Conservation (phyloP, 257 asterid species). For the Solanum sejunctum region DNA sequence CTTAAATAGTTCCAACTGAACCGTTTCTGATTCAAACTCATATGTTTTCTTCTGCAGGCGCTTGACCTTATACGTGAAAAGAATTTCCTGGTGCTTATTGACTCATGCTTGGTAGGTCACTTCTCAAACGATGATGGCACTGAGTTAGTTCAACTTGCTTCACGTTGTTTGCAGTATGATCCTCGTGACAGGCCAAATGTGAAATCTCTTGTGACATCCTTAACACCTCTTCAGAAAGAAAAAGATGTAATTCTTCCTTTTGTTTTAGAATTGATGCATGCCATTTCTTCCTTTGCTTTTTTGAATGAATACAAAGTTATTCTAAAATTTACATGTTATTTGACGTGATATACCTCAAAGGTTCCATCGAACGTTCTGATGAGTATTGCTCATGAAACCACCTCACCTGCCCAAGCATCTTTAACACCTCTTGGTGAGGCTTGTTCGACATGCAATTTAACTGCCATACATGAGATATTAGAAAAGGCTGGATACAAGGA, state of each 20-base stretch:
- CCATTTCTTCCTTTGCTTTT: background rate
- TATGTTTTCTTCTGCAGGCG: conserved; percentile 16
- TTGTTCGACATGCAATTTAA: conserved; percentile 27
- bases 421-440: conserved; percentile 40
- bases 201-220: conserved; percentile 23
- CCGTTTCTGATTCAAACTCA: background rate
- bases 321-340: background rate
- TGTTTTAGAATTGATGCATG: background rate
- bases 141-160: conserved; percentile 25
- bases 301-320: background rate
- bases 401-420: conserved; percentile 5
- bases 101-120: conserved; percentile 38
- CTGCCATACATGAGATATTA: conserved; percentile 31
- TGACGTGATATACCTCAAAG: conserved; percentile 7
- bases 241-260: conserved; percentile 12
- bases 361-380: conserved; percentile 30
- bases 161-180: conserved; percentile 33
- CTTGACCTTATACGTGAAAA: conserved; percentile 39
- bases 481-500: conserved; percentile 39
- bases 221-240: conserved; percentile 27
- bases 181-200: conserved; percentile 37
- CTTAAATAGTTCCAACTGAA: background rate
- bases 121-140: conserved; percentile 31
- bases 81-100: conserved; percentile 27
- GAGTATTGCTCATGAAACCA: conserved; percentile 20